Conservation (phyloP, 2,329 filamentous ascomycete genomes). For the Xylaria sp. region DNA sequence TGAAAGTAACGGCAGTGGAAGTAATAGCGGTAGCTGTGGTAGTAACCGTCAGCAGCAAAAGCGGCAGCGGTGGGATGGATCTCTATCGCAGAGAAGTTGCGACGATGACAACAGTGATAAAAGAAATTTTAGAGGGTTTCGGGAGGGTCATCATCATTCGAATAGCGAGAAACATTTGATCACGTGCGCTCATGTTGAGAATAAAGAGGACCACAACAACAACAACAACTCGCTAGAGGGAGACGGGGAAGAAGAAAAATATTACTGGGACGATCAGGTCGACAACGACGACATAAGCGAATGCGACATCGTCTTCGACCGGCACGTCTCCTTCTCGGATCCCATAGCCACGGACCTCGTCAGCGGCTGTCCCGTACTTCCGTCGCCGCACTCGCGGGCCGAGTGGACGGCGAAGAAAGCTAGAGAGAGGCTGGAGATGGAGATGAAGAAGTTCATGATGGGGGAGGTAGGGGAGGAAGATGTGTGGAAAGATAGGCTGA, state of each 20-base stretch:
- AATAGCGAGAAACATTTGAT: too few species aligned
- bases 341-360: conserved; percentile 25
- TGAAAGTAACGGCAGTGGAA: too few species aligned
- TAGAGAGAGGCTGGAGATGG: conserved; percentile 10
- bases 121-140: too few species aligned
- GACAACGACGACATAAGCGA: conserved; percentile 15
- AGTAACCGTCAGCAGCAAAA: background rate
- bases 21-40: background rate
- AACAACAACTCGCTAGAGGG: background rate
- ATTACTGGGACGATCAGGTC: conserved; percentile 5
- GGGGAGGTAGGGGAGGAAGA: background rate
- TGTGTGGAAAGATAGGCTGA: background rate
- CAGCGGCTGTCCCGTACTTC: conserved; percentile 5
- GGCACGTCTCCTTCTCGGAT: conserved; percentile 21
- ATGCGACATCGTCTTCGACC: conserved; percentile 22
- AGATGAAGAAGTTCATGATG: background rate
- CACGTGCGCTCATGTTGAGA: too few species aligned
- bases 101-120: background rate
- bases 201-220: background rate
- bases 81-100: too few species aligned
- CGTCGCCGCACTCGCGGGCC: conserved; percentile 9
- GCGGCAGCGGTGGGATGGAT: too few species aligned
- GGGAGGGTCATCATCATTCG: too few species aligned
- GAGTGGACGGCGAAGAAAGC: conserved; percentile 21
- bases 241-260: background rate